phyloP scores from a whole-genome alignment of 2,329 filamentous ascomycete species.

The Neurospora crassa region DNA sequence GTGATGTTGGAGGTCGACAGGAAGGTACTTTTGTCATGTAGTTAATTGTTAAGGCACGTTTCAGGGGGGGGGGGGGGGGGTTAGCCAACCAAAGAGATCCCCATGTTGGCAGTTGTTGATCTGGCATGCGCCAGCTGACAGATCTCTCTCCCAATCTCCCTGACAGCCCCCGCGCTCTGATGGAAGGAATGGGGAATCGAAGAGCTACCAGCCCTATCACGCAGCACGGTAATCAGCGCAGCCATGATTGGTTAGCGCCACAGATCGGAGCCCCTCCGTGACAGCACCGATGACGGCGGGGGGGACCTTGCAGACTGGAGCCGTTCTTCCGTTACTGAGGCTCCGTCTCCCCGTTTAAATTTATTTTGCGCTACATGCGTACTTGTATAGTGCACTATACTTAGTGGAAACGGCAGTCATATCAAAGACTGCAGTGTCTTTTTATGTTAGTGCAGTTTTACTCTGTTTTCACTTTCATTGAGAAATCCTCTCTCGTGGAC shows the following conservation, averaged over 20 bases:
- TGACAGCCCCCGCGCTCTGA: neutral
- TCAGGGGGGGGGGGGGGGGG: neutral
- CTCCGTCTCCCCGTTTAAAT: neutral
- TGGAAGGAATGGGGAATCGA: neutral
- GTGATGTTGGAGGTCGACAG: neutral
- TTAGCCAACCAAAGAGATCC: neutral
- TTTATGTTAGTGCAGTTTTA: neutral
- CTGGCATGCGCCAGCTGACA: neutral
- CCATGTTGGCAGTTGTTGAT: neutral
- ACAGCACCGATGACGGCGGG: neutral
- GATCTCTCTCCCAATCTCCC: neutral
- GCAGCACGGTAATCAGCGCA: constrained; percentile 8
- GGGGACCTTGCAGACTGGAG: constrained; percentile 1
- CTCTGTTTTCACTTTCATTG: neutral
- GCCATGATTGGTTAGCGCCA: constrained; percentile 5
- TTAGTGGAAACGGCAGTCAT: neutral
- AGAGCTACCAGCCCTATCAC: constrained; percentile 6
- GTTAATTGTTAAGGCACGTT: neutral
- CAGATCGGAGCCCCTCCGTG: neutral
- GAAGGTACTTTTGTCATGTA: neutral
- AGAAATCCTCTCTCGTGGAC: neutral
- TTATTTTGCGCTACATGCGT: no score
- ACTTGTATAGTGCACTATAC: no score
- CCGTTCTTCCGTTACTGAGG: constrained; percentile 2
- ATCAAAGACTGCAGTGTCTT: no score